A percentile compares a stretch with the other conserved stretches of the same genome.
phyloP scores from a whole-genome alignment of 2,329 filamentous ascomycete genomes.

The Penicillium sclerotigenum region DNA sequence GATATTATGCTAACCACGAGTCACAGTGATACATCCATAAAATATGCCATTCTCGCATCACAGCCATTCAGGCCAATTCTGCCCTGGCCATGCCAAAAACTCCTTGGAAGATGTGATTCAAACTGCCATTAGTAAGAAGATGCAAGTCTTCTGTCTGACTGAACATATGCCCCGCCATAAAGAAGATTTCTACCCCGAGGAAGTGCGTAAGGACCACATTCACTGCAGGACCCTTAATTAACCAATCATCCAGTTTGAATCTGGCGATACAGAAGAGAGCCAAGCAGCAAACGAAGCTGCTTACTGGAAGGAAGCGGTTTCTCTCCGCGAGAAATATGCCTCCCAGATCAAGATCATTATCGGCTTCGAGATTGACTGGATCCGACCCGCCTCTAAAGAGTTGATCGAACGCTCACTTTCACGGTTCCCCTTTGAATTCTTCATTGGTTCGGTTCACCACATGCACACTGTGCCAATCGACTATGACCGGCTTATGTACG shows the following conservation, averaged over 20 bases:
- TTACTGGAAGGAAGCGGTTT: conserved; percentile 72
- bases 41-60: conserved; percentile 95
- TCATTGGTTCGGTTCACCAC: conserved; percentile 91
- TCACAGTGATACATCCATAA: background rate
- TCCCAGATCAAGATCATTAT: conserved; percentile 73
- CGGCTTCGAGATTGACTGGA: conserved; percentile 92
- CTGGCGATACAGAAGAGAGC: conserved; percentile 30
- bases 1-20: background rate
- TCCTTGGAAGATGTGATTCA: conserved; percentile 79
- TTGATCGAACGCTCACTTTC: conserved; percentile 59
- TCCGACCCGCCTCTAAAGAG: conserved; percentile 63
- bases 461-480: conserved; percentile 85
- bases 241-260: conserved; percentile 28
- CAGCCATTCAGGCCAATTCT: conserved; percentile 97
- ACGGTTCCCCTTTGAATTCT: conserved; percentile 73
- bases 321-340: conserved; percentile 68
- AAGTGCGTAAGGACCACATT: conserved; percentile 50
- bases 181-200: conserved; percentile 87
- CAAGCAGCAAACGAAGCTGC: conserved; percentile 52
- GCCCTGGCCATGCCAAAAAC: conserved; percentile 81
- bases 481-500: conserved; percentile 69
- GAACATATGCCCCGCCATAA: conserved; percentile 89
- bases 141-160: conserved; percentile 80
- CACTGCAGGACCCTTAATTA: background rate
- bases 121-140: conserved; percentile 72